A percentile compares a stretch with the other conserved stretches of the same genome.
phyloP scores from a whole-genome alignment of 1,284 basidiomycete species.

The Naganishia albida region DNA sequence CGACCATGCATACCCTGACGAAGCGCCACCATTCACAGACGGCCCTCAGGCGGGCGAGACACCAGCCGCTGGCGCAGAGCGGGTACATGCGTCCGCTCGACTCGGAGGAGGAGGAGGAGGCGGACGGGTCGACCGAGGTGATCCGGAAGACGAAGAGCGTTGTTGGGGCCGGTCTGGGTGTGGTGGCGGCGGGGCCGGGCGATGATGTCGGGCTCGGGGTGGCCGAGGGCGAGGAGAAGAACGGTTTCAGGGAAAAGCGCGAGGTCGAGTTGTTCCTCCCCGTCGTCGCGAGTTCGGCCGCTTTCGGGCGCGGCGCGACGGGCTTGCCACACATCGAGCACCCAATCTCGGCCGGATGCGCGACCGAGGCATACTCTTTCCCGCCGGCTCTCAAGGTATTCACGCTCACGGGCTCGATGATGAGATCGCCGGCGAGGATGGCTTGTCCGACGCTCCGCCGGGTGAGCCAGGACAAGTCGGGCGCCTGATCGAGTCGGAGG shows the following conservation, averaged over 20 bases:
- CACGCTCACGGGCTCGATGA: slow-evolving; percentile 75
- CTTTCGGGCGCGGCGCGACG: slow-evolving; percentile 41
- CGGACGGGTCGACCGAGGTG: slow-evolving; percentile 40
- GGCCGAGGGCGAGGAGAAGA: slow-evolving; percentile 42
- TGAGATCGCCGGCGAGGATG: slow-evolving; percentile 82
- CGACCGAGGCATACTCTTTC: slow-evolving; percentile 35
- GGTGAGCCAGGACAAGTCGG: slow-evolving; percentile 89
- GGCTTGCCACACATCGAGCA: slow-evolving; percentile 75
- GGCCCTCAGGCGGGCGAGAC: slow-evolving; percentile 63
- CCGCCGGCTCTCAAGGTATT: slow-evolving; percentile 37
- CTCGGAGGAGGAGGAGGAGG: slow-evolving; percentile 36
- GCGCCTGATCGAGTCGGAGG: slow-evolving; percentile 86
- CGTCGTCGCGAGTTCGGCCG: slow-evolving; percentile 39
- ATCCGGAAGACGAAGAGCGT: slow-evolving; percentile 40
- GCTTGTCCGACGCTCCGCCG: slow-evolving; percentile 82
- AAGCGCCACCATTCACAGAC: slow-evolving; percentile 91
- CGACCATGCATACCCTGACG: slow-evolving; percentile 74
- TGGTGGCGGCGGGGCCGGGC: slow-evolving; percentile 35
- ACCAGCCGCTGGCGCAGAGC: slow-evolving; percentile 66
- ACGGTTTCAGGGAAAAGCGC: slow-evolving; percentile 50
- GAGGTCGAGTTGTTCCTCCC: slow-evolving; percentile 62
- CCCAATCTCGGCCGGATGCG: slow-evolving; percentile 41
- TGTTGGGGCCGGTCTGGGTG: slow-evolving; percentile 35
- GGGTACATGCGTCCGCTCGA: slow-evolving; percentile 59
- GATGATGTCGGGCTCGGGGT: slow-evolving; percentile 34